Percentiles rank a stretch among this genome's conserved stretches.
Conservation (phyloP, 495 filamentous ascomycete genomes). For the Xylaria grammica region DNA sequence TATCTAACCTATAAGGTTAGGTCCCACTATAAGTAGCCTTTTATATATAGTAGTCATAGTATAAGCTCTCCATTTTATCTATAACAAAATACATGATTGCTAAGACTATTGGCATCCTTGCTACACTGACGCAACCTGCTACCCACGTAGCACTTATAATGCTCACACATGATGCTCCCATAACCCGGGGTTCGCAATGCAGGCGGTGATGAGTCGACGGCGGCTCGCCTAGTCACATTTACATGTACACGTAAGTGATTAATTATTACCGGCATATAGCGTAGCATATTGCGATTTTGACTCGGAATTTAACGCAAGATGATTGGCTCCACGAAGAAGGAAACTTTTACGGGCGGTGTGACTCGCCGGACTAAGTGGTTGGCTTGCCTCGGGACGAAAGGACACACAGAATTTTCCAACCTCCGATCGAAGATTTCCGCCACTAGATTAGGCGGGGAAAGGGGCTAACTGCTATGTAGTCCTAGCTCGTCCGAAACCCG, state of each 20-base stretch:
- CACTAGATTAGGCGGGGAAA: too few species aligned
- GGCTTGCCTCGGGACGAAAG: too few species aligned
- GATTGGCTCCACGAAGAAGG: too few species aligned
- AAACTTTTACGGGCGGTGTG: too few species aligned
- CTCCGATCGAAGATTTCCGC: too few species aligned
- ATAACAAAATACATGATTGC: not conserved
- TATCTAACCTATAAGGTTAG: not conserved
- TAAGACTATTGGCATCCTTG: not conserved
- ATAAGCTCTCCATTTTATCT: not conserved
- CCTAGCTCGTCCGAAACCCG: not conserved
- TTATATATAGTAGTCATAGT: not conserved
- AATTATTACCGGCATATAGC: too few species aligned
- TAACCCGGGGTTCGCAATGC: constrained; percentile 2
- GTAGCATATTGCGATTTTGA: too few species aligned
- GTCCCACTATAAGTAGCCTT: not conserved
- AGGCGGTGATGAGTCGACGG: constrained; percentile 11
- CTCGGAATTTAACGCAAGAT: too few species aligned
- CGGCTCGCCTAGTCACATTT: not conserved
- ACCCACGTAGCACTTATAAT: too few species aligned
- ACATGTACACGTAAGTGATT: not conserved
- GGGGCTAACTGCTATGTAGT: not conserved
- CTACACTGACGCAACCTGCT: too few species aligned
- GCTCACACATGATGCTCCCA: not conserved
- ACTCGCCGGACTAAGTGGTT: too few species aligned
- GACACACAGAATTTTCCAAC: too few species aligned